These are phyloP conservation scores for Cephalotrichum gorgonifer DNA, from an alignment of 2,329 filamentous ascomycete genomes.

Conservation along the genomic window DNA sequence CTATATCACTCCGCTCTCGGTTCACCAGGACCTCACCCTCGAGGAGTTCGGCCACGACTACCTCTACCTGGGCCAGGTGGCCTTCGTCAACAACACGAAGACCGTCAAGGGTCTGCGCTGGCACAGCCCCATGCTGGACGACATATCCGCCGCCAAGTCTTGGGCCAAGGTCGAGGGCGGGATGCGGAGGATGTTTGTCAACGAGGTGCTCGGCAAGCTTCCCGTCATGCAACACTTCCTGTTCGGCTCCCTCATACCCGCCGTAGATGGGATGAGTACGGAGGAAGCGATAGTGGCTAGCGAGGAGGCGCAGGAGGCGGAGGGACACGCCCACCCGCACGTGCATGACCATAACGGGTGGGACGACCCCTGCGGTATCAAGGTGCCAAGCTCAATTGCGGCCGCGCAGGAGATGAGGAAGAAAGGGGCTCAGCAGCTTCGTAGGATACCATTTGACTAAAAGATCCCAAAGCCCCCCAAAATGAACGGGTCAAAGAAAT, in stretches of 20 bases:
- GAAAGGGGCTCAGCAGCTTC: constrained; percentile 48
- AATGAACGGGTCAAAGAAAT: too few relatives aligned
- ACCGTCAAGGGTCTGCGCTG: constrained; percentile 88
- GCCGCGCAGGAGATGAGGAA: constrained; percentile 86
- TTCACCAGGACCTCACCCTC: constrained; percentile 79
- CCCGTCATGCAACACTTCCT: constrained; percentile 99
- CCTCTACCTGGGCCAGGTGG: constrained; percentile 84
- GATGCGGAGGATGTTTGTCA: constrained; percentile 95
- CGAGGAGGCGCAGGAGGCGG: constrained; percentile 45
- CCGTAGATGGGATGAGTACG: constrained; percentile 69
- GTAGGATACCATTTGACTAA: constrained; percentile 78
- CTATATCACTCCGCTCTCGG: constrained; percentile 66
- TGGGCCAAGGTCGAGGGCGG: constrained; percentile 91
- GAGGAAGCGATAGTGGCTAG: constrained; percentile 38
- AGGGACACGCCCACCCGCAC: constrained; percentile 55
- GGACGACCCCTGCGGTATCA: constrained; percentile 97
- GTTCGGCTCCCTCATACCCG: constrained; percentile 77
- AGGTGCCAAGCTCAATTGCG: constrained; percentile 87
- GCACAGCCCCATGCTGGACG: constrained; percentile 97
- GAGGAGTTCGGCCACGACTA: constrained; percentile 80
- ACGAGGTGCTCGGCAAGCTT: constrained; percentile 83
- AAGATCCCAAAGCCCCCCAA: not conserved
- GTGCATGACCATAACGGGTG: constrained; percentile 65
- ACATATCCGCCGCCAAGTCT: constrained; percentile 80
- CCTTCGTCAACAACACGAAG: constrained; percentile 93